Evolutionary conservation across 441 rosid species (phyloP).

Genomic region (Adansonia gregorii): DNA sequence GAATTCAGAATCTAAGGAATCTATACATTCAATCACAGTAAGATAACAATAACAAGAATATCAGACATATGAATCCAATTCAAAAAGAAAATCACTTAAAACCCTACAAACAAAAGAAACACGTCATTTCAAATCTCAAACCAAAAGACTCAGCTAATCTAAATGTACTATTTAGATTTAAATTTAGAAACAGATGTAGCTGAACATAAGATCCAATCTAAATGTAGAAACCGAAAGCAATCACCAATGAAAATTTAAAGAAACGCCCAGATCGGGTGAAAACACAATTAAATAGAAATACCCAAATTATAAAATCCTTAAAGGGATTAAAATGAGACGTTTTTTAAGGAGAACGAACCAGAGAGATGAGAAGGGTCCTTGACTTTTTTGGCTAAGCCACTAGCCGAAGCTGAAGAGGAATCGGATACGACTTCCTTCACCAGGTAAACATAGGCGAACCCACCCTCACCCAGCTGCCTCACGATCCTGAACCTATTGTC

Average conservation of each 20-base stretch:
- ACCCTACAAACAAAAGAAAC: neutral
- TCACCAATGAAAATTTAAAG: conserved; percentile 10
- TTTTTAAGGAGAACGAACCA: conserved; percentile 42
- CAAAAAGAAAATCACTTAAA: neutral
- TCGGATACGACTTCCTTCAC: conserved; percentile 77
- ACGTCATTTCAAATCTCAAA: neutral
- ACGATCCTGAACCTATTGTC: conserved; percentile 84
- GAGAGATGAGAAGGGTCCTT: conserved; percentile 92
- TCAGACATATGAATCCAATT: neutral
- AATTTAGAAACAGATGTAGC: neutral
- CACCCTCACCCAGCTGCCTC: conserved; percentile 99
- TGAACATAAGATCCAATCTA: conserved; percentile 11
- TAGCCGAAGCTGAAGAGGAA: conserved; percentile 49
- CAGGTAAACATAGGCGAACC: conserved; percentile 82
- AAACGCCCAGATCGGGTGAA: neutral
- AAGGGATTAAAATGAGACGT: neutral
- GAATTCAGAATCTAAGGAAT: neutral
- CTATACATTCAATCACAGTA: neutral
- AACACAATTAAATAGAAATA: neutral
- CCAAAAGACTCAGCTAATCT: too few relatives aligned
- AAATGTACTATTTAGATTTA: too few relatives aligned
- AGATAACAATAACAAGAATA: neutral
- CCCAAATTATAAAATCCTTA: conserved; percentile 21
- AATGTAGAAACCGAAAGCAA: neutral
- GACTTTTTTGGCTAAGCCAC: conserved; percentile 78